phyloP scores from a whole-genome alignment of 805 yeast genomes.

The Saturnispora silvae region DNA sequence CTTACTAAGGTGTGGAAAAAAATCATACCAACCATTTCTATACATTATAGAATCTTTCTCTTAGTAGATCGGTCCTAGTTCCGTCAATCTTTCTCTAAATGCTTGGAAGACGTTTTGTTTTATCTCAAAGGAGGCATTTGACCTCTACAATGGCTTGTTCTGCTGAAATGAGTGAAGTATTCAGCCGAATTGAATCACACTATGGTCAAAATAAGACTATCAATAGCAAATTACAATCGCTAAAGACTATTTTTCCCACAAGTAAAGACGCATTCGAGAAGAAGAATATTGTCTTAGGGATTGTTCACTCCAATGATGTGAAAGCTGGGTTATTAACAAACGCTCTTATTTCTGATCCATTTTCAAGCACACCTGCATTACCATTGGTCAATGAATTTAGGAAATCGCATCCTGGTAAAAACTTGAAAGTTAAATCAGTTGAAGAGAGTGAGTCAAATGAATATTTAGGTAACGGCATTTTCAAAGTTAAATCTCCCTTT shows the following conservation, averaged over 20 bases:
- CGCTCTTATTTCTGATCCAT: constrained; percentile 23
- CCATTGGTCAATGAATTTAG: constrained; percentile 12
- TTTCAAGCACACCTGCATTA: constrained; percentile 19
- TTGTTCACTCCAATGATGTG: constrained; percentile 17
- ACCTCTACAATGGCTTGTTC: too few species aligned
- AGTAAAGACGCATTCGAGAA: constrained; percentile 14
- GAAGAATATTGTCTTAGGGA: constrained; percentile 20
- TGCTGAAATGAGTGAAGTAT: too few species aligned
- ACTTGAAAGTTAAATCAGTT: constrained; percentile 9
- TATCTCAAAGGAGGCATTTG: too few species aligned
- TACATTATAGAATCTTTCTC: too few species aligned
- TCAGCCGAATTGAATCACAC: constrained; percentile 4
- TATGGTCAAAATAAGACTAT: constrained; percentile 11
- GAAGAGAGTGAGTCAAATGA: constrained; percentile 3
- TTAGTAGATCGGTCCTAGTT: too few species aligned
- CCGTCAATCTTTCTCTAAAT: too few species aligned
- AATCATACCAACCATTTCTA: too few species aligned
- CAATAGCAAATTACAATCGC: constrained; percentile 11
- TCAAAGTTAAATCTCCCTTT: constrained; percentile 23
- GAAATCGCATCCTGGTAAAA: constrained; percentile 7
- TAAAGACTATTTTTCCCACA: constrained; percentile 13
- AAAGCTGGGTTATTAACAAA: constrained; percentile 18
- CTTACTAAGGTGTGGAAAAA: not conserved
- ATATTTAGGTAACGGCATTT: constrained; percentile 9
- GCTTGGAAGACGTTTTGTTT: too few species aligned